Base-by-base conservation (phyloP, 352 stramenopile species). In the Globisporangium uncinulatum region DNA sequence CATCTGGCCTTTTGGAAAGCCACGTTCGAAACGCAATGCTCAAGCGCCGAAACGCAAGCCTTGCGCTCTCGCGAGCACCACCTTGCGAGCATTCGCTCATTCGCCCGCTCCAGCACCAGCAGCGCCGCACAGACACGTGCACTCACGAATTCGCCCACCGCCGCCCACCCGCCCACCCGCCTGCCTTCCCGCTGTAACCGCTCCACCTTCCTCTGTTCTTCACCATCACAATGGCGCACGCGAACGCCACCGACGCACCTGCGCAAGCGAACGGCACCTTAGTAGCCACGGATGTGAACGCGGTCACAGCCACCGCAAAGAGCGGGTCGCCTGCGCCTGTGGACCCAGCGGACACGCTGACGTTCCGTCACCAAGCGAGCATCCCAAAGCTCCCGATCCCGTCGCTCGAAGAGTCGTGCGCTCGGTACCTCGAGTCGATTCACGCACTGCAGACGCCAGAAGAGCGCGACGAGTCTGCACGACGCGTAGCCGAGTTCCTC, bases 311-410 rank as follows among this genome's bases (percentile, higher is more conserved):
- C 17, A 0, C 32, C 7, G 15, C 45, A 32, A 49, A 15, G n/a
- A 39, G 29, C 31, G 45, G 32, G 49, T 20, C 47, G n/a, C 24
- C 51, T 29, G 56, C 44, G 31, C 45, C 43, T 1, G 54, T 52
- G 0, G 44, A 46, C 34, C 54, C 19, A 8, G 62, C 61, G 15
- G 71, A 78, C 36, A 75, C 72, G 17, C 50, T 82, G 19, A 96
- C 87, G 42, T 94, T 81, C 67, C 71, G 80, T 51, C 84, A 87
- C 63, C 84, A 96, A 66, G 32, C 47, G 24, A 50, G 44, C 45
- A 70, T 96, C 19, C 86, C 87, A 29, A 94, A 96, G 65, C 75
- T 96, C 46, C 80, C 85, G 37, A 94, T 96, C 60, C 87, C 86
- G 36, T 64, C 79, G 31, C 78, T 96, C 14, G 57, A 90, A n/a